Conservation (phyloP, 2,329 filamentous ascomycete genomes). For the Ilyonectria destructans region DNA sequence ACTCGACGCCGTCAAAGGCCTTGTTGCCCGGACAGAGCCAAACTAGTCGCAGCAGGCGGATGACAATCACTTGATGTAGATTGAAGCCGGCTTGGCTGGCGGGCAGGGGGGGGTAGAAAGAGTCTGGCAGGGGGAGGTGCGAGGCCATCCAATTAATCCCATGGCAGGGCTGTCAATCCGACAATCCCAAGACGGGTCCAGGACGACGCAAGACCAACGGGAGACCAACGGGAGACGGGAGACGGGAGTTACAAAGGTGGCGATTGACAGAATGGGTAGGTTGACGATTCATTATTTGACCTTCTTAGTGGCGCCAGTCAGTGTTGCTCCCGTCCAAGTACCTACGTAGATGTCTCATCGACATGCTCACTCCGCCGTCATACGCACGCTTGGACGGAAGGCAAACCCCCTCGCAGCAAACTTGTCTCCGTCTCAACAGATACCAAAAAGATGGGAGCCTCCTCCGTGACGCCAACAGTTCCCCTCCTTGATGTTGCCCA, state of each 20-base stretch:
- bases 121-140: not conserved
- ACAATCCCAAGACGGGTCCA: constrained; percentile 1
- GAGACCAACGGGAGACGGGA: not conserved
- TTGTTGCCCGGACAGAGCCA: constrained; percentile 7
- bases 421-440: not conserved
- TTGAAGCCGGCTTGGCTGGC: constrained; percentile 23
- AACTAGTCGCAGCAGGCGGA: constrained; percentile 20
- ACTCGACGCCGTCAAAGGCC: not conserved
- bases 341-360: not conserved
- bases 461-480: not conserved
- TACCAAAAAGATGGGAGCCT: not conserved
- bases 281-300: not conserved
- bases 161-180: constrained; percentile 16
- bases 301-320: not conserved
- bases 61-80: constrained; percentile 19
- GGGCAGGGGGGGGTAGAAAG: constrained; percentile 1
- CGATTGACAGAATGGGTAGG: not conserved
- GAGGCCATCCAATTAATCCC: constrained; percentile 21
- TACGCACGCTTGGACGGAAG: too few species aligned
- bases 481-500: not conserved
- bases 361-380: too few species aligned
- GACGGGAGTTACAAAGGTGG: not conserved
- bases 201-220: not conserved
- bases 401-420: too few species aligned
- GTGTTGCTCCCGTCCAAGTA: not conserved